Percentiles rank a stretch among this genome's conserved stretches.
phyloP scores from a whole-genome alignment of 75 land plant genomes.

The Picea sitchensis region DNA sequence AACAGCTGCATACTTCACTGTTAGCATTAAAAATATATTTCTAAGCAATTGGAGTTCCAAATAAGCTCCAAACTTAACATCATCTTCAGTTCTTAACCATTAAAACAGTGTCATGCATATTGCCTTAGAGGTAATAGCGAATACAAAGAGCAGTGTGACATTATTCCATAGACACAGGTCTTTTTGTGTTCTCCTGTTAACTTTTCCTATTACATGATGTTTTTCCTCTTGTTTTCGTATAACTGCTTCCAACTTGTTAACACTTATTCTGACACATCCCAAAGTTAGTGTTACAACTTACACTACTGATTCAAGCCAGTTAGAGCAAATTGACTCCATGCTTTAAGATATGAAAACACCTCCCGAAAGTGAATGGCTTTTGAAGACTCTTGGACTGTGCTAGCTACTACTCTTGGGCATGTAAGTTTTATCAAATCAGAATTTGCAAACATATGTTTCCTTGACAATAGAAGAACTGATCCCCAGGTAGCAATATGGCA shows the following conservation, averaged over 20 bases:
- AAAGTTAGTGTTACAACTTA: no score
- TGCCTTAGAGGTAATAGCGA: neutral
- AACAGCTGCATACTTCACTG: neutral
- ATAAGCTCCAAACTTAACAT: neutral
- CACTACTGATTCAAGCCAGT: no score
- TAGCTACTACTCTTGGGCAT: slow-evolving; percentile 86
- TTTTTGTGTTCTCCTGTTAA: neutral
- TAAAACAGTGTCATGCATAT: no score
- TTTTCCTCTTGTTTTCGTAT: neutral
- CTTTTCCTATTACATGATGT: neutral
- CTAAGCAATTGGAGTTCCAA: neutral
- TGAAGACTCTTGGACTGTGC: slow-evolving; percentile 67
- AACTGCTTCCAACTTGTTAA: neutral
- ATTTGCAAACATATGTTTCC: slow-evolving; percentile 92
- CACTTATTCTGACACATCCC: no score
- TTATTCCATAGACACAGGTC: no score
- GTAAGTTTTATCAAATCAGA: slow-evolving; percentile 94
- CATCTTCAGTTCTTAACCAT: neutral
- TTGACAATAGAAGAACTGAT: slow-evolving; percentile 82
- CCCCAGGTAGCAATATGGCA: slow-evolving; percentile 96
- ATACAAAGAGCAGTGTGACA: neutral
- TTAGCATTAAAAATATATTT: neutral
- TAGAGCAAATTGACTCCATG: no score
- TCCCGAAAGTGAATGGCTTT: no score
- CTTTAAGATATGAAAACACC: no score